Conservation (phyloP, 2,329 filamentous ascomycete genomes). For the Dactylellina haptotyla region DNA sequence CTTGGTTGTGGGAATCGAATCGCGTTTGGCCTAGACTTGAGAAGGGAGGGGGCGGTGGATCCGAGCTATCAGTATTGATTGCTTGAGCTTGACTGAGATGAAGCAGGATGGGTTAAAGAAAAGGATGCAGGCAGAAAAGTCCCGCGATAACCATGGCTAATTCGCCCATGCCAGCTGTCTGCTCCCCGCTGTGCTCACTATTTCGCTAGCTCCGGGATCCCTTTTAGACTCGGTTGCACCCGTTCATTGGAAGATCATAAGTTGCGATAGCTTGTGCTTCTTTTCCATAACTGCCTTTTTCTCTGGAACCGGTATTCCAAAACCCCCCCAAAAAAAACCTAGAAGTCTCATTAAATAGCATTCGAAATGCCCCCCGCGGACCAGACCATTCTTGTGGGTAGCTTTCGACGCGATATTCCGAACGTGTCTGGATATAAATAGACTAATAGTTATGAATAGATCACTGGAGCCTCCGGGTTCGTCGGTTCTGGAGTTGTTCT, state of each 20-base stretch:
- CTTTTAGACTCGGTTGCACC: constrained; percentile 13
- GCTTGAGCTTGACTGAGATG: background rate
- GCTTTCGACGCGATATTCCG: background rate
- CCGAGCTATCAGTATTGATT: background rate
- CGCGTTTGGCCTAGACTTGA: too few species aligned
- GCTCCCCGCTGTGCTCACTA: background rate
- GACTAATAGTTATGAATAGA: constrained; percentile 4
- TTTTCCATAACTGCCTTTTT: background rate
- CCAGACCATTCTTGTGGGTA: constrained; percentile 35
- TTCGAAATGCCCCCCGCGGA: constrained; percentile 34
- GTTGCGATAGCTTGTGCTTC: background rate
- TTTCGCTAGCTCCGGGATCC: background rate
- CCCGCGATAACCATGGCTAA: constrained; percentile 4
- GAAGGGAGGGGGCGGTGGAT: constrained; percentile 1
- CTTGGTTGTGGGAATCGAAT: constrained; percentile 19
- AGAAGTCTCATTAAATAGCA: background rate
- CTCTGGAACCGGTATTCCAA: background rate
- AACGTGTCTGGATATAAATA: background rate
- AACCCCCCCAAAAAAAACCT: too few species aligned
- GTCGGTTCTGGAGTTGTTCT: constrained; percentile 69
- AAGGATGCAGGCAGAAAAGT: background rate
- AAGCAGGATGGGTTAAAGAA: background rate
- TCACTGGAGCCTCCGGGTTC: constrained; percentile 61
- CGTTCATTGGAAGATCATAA: background rate
- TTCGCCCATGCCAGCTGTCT: background rate